Base-by-base conservation (phyloP, 108 stramenopile genomes). In the Cyclotella choctawhatcheeana region DNA sequence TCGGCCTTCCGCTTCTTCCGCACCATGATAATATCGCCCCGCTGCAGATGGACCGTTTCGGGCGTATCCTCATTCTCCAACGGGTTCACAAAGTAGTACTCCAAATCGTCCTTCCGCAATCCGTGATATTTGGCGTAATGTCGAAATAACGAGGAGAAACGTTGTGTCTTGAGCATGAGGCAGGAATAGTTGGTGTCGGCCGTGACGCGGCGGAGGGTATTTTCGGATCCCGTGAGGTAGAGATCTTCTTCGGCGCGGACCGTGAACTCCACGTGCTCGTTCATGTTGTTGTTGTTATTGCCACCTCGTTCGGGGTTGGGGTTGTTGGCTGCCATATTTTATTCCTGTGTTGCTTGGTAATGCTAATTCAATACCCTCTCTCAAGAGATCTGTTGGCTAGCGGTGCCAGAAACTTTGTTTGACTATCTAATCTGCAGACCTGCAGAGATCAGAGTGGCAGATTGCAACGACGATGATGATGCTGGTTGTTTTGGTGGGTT, bases 41-140 rank as follows among this genome's bases (percentile, higher is more conserved):
- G 81, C 64, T 94, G 96, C 50, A 97, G 72, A 56, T 97, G 96
- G 12, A 97, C 96, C 30, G 85, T 79, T 63, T 94, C 93, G 24
- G 96, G 96, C 17, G 96, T 97, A 63, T 94, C 93, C 55, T 97
- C 96, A 62, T 95, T 93, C 83, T 94, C 95, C 27, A 98, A 76
- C 53, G 89, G 87, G 64, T 97, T 93, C 44, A 96, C 96, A 75
- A 98, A 98, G 75, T 92, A 97, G 62, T 97, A 98, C 58, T 97
- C 97, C 20, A 98, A 69, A 71, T 96, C 96, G 50, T 99, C 98
- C 80, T 99, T 99, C 30, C 96, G 72, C 51, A 99, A 67, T 13
- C 98, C 98, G 73, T 99, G 97, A 79, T 99, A 98, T 74, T 99
- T 99, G 58, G 97, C 98, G 74, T 99, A 99, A 80, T 99, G 98